Evolutionary conservation across 805 yeast genomes (phyloP).

Genomic region (Nakazawaea sp.): DNA sequence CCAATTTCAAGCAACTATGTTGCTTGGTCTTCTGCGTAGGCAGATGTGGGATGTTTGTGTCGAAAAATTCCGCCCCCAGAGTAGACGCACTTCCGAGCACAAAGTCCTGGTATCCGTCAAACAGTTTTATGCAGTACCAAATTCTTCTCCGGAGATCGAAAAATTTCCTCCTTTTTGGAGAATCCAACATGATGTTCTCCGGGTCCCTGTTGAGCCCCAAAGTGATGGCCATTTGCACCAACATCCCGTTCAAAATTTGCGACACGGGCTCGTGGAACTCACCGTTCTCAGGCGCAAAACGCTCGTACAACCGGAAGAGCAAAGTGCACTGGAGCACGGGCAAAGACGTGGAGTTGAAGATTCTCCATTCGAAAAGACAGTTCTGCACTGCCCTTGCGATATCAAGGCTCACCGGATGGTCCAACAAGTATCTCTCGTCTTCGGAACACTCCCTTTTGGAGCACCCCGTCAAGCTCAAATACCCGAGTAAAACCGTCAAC

Average conservation of each 20-base stretch:
- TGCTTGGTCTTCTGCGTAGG: neutral
- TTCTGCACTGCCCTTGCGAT: constrained; percentile 42
- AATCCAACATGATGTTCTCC: neutral
- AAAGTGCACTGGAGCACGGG: constrained; percentile 45
- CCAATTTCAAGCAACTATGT: neutral
- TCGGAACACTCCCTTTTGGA: constrained; percentile 13
- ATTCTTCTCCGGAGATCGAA: constrained; percentile 26
- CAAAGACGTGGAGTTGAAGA: constrained; percentile 39
- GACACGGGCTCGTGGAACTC: constrained; percentile 47
- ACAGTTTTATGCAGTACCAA: constrained; percentile 44
- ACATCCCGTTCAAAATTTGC: constrained; percentile 46
- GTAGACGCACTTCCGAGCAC: constrained; percentile 41
- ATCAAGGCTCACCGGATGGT: constrained; percentile 38
- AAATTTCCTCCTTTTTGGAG: neutral
- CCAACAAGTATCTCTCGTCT: constrained; percentile 26
- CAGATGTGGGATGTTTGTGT: constrained; percentile 15
- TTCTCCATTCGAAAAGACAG: constrained; percentile 50
- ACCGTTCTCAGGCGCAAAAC: constrained; percentile 41
- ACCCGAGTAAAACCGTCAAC: constrained; percentile 35
- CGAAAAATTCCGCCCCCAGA: constrained; percentile 29
- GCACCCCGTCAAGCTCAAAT: constrained; percentile 19
- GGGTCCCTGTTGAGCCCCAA: constrained; percentile 70
- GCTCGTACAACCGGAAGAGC: constrained; percentile 42
- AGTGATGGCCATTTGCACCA: constrained; percentile 60
- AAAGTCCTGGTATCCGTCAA: constrained; percentile 39